Evolutionary conservation across 768 basidiomycete species (phyloP), one percentile per base, ranked within the genome.

Genomic region (Cystofilobasidium capitatum): DNA sequence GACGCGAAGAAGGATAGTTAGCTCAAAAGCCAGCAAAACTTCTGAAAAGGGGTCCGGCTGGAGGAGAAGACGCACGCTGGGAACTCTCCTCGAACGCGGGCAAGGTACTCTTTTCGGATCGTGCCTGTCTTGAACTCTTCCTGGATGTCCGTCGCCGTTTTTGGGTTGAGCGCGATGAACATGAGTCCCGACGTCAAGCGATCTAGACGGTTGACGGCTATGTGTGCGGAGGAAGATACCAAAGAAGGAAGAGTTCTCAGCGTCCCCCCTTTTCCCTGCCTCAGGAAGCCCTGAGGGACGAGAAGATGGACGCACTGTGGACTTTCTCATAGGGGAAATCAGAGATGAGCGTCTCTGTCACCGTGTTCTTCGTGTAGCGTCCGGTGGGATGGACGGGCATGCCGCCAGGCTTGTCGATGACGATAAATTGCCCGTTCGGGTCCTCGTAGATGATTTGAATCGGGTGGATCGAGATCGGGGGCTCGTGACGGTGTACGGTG

Each of bases 401-500:
- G 75, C 88, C 89, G 39, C 94, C 94, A 3, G 94, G 94, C 80
- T 99, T 99, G 74, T 97, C 88, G 35, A 99, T 88, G 17, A 97
- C 88, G 40, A 98, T 84, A 69, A 94, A 91, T 70, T 87, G 83
- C 29, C 86, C 84, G 71, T 89, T 84, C 17, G 80, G 80, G 75
- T 97, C 91, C 66, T 86, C 84, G 60, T 86, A 81, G 4, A 97
- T 77, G 42, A 98, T 81, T 70, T 85, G 83, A 63, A 98, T 85
- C 1, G 89, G 88, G 5, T 81, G 87, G 2, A 87, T 84, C 0
- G 91, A 86, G 4, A 99, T 87, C 3, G 96, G 91, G 7, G 96
- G 96, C 77, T 99, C 96, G 75, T 99, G 96, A n/a, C 91, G 82
- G 77, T 93, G 91, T 17, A 93, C 90, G 17, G 93, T 82, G 73